phyloP scores from a whole-genome alignment of 164 flowering plant species.

The Akebia trifoliata region DNA sequence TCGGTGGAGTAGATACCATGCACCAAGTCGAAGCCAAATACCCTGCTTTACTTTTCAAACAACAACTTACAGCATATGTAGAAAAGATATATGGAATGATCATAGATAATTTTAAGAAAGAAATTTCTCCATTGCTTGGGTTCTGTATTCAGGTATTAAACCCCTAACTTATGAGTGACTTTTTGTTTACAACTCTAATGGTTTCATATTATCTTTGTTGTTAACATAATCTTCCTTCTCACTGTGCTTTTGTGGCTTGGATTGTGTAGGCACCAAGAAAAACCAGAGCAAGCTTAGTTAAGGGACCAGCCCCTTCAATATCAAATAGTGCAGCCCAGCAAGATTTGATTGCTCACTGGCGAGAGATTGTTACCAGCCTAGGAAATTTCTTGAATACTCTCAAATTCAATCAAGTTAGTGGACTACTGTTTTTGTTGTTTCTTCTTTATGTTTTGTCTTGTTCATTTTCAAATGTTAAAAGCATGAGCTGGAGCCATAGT shows the following conservation, averaged over 20 bases:
- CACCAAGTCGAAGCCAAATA: slow-evolving; percentile 98
- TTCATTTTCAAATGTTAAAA: background rate
- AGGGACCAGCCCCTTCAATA: slow-evolving; percentile 79
- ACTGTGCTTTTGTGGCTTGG: slow-evolving; percentile 5
- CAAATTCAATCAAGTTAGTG: slow-evolving; percentile 78
- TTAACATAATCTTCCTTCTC: background rate
- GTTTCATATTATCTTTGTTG: background rate
- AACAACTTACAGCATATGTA: slow-evolving; percentile 97
- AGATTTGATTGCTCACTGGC: slow-evolving; percentile 97
- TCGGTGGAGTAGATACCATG: slow-evolving; percentile 67
- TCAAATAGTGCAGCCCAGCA: slow-evolving; percentile 85
- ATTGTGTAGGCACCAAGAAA: slow-evolving; percentile 82
- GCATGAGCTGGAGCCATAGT: too few species aligned
- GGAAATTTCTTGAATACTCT: slow-evolving; percentile 74
- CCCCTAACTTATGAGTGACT: slow-evolving; percentile 1
- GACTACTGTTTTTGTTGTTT: slow-evolving; percentile 2
- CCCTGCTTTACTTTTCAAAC: slow-evolving; percentile 97
- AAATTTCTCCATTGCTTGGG: slow-evolving; percentile 95
- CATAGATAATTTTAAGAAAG: slow-evolving; percentile 94
- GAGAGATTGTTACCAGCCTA: slow-evolving; percentile 94
- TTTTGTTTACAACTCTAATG: background rate
- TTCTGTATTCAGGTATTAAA: slow-evolving; percentile 84
- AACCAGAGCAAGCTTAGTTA: slow-evolving; percentile 97
- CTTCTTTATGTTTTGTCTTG: background rate
- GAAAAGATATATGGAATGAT: slow-evolving; percentile 99